phyloP scores from a whole-genome alignment of 2,329 filamentous ascomycete species.

The Clarireedia homoeocarpa region DNA sequence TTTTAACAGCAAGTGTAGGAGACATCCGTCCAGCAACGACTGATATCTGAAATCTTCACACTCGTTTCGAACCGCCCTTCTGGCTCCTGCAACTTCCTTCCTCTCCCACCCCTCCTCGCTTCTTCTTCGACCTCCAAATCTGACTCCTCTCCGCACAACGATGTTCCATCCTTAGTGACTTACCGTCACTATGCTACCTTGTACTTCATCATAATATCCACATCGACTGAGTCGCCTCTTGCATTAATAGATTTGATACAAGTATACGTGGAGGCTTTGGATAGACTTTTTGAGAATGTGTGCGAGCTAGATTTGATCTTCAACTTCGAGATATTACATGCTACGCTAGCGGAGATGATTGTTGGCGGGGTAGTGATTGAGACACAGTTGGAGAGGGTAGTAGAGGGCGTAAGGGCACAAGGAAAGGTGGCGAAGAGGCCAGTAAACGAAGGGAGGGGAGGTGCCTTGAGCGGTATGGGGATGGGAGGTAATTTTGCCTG shows the following conservation, averaged over 20 bases:
- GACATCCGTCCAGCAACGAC: constrained; percentile 90
- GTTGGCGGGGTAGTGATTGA: constrained; percentile 92
- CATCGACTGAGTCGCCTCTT: constrained; percentile 89
- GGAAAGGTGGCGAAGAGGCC: constrained; percentile 72
- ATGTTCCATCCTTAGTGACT: constrained; percentile 89
- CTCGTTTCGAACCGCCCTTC: constrained; percentile 85
- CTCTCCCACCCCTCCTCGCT: constrained; percentile 59
- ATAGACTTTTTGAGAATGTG: constrained; percentile 94
- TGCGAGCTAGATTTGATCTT: constrained; percentile 97
- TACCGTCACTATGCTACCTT: constrained; percentile 98
- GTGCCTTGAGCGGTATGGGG: constrained; percentile 34
- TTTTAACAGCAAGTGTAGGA: constrained; percentile 50
- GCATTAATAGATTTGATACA: constrained; percentile 95
- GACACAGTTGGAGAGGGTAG: constrained; percentile 81
- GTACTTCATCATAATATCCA: constrained; percentile 97
- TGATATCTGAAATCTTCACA: constrained; percentile 95
- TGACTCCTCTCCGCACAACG: constrained; percentile 61
- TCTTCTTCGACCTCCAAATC: constrained; percentile 61
- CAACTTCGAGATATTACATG: constrained; percentile 95
- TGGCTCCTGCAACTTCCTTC: constrained; percentile 97
- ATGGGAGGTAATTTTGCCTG: constrained; percentile 28
- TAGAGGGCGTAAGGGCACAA: constrained; percentile 72
- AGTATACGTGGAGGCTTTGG: constrained; percentile 93
- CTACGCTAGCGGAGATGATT: constrained; percentile 86
- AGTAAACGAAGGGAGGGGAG: constrained; percentile 59